phyloP scores from a whole-genome alignment of 2,329 filamentous ascomycete genomes.

The Fusarium luffae region DNA sequence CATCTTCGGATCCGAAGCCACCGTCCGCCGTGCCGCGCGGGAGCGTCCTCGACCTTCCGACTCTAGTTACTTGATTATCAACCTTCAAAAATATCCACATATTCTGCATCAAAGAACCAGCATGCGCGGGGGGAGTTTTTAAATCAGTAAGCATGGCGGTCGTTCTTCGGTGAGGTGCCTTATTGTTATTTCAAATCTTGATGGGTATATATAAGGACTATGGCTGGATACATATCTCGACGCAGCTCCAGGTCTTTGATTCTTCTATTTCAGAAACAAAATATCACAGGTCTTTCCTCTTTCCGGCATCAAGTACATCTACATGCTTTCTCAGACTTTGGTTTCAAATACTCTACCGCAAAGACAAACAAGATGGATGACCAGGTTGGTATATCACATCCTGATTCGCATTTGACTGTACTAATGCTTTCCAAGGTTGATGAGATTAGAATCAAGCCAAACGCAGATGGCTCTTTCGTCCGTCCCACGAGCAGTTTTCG shows the following conservation, averaged over 20 bases:
- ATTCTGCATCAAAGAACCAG: neutral
- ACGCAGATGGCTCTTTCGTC: conserved; percentile 61
- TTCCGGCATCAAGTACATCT: neutral
- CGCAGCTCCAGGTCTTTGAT: neutral
- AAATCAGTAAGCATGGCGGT: neutral
- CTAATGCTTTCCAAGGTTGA: neutral
- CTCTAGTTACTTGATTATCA: conserved; percentile 10
- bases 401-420: fast-evolving
- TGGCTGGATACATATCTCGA: neutral
- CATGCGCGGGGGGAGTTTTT: neutral
- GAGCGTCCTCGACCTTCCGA: neutral
- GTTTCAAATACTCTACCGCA: fast-evolving
- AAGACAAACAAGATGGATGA: neutral
- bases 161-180: no score
- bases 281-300: fast-evolving
- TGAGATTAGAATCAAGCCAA: conserved; percentile 9
- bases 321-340: no score
- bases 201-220: neutral
- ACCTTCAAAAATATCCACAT: neutral
- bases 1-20: neutral
- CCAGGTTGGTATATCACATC: neutral
- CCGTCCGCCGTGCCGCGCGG: conserved; percentile 6
- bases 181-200: neutral
- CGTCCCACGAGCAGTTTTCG: conserved; percentile 67
- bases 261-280: no score